A percentile compares a stretch with the other conserved stretches of the same genome.
phyloP scores from a whole-genome alignment of 768 basidiomycete species.

The Agrocybe pediades region DNA sequence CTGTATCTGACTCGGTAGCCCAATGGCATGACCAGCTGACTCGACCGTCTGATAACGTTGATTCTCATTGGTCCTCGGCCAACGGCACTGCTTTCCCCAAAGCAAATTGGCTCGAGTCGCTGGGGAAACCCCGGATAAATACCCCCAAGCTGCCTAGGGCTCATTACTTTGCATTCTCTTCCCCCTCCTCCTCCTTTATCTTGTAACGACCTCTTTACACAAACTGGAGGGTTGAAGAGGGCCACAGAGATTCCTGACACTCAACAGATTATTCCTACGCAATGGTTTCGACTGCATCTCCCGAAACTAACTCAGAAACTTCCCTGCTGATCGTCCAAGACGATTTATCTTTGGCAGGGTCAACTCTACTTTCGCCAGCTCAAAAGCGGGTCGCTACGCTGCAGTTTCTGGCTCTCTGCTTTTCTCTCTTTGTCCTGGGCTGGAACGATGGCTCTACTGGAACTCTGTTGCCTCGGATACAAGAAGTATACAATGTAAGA shows the following conservation, averaged over 20 bases:
- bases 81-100: background rate
- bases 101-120: background rate
- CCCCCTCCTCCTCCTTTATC: too few relatives aligned
- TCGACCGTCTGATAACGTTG: too few relatives aligned
- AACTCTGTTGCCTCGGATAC: conserved; percentile 73
- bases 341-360: background rate
- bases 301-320: too few relatives aligned
- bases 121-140: background rate
- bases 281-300: too few relatives aligned
- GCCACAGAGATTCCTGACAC: too few relatives aligned
- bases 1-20: too few relatives aligned
- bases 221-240: too few relatives aligned
- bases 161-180: too few relatives aligned
- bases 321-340: background rate
- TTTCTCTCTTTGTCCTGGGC: conserved; percentile 61
- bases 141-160: too few relatives aligned
- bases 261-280: too few relatives aligned
- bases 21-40: too few relatives aligned
- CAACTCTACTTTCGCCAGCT: background rate
- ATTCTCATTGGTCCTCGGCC: background rate
- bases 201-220: too few relatives aligned
- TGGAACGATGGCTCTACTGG: conserved; percentile 81
- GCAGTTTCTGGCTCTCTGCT: conserved; percentile 58
- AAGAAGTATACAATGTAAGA: conserved; percentile 50
- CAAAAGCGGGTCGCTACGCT: conserved; percentile 23